Conservation (phyloP, 345 rosid genomes). For the Orychophragmus violaceus region DNA sequence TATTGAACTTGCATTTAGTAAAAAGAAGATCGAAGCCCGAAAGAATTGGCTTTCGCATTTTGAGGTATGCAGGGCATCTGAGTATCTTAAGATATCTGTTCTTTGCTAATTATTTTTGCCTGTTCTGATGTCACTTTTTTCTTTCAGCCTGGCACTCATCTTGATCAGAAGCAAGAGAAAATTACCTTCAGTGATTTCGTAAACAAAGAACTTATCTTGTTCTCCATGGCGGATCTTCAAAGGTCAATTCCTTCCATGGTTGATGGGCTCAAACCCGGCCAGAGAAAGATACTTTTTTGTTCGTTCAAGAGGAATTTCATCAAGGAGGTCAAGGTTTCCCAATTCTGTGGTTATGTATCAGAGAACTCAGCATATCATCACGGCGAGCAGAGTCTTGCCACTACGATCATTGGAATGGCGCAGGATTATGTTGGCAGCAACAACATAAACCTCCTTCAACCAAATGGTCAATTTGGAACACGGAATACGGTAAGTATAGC, state of each 20-base stretch:
- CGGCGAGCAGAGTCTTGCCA: slow-evolving; percentile 85
- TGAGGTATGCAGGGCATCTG: slow-evolving; percentile 40
- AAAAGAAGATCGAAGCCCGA: slow-evolving; percentile 93
- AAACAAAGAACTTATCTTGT: slow-evolving; percentile 87
- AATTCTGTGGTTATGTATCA: slow-evolving; percentile 79
- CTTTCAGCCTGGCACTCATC: slow-evolving; percentile 87
- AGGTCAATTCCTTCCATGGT: slow-evolving; percentile 95
- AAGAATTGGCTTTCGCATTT: slow-evolving; percentile 86
- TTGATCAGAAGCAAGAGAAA: slow-evolving; percentile 58
- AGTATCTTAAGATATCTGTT: neutral
- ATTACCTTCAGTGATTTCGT: slow-evolving; percentile 86
- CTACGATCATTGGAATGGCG: slow-evolving; percentile 88
- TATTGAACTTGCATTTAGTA: slow-evolving; percentile 97
- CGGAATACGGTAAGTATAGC: slow-evolving; percentile 49
- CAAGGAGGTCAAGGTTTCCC: slow-evolving; percentile 71
- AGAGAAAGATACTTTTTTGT: slow-evolving; percentile 85
- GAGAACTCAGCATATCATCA: slow-evolving; percentile 94
- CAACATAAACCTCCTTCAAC: slow-evolving; percentile 75
- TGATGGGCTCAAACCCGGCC: slow-evolving; percentile 97
- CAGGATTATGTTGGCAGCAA: slow-evolving; percentile 95
- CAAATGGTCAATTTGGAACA: slow-evolving; percentile 88
- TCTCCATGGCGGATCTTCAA: slow-evolving; percentile 91
- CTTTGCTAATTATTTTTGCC: neutral
- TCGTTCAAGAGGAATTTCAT: slow-evolving; percentile 75
- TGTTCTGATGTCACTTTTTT: slow-evolving; percentile 3